These are phyloP conservation scores for Sporothrix humicola DNA, from an alignment of 2,329 filamentous ascomycete species.

Conservation along the genomic window DNA sequence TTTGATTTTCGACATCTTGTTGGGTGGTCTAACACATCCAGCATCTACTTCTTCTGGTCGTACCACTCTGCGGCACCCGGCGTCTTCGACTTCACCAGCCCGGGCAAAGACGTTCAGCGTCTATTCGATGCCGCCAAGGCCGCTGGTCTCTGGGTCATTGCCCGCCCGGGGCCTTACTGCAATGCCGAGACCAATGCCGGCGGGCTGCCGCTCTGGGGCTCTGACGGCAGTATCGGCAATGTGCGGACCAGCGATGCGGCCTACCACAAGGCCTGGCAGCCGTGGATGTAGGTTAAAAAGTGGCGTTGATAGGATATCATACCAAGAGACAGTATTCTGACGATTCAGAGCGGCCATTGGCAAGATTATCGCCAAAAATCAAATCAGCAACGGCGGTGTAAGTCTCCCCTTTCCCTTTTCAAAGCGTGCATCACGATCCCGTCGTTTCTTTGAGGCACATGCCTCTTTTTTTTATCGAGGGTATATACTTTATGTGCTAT, in stretches of 20 bases:
- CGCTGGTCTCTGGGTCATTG: constrained; percentile 78
- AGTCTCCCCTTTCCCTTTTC: background rate
- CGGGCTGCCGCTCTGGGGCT: constrained; percentile 81
- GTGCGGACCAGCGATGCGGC: constrained; percentile 67
- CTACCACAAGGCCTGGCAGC: constrained; percentile 60
- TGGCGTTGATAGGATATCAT: background rate
- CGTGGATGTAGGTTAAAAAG: constrained; percentile 33
- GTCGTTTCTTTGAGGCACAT: too few relatives aligned
- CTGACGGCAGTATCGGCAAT: constrained; percentile 64
- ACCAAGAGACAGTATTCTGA: constrained; percentile 55
- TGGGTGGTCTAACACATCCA: constrained; percentile 29
- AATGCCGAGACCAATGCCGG: constrained; percentile 73
- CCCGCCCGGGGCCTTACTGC: constrained; percentile 57
- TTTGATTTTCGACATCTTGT: background rate
- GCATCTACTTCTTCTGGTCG: constrained; percentile 58
- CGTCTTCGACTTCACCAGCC: constrained; percentile 66
- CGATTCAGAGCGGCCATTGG: constrained; percentile 55
- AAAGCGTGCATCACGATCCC: too few relatives aligned
- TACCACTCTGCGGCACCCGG: constrained; percentile 71
- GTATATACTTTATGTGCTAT: too few relatives aligned
- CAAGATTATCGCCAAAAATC: constrained; percentile 71
- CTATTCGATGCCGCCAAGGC: constrained; percentile 77
- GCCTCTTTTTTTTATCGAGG: too few relatives aligned
- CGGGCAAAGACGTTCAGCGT: constrained; percentile 64
- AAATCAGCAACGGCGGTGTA: constrained; percentile 78